Evolutionary conservation across 257 asterid genomes (phyloP), one percentile per base, ranked within the genome.

Genomic region (Solanum chaucha): DNA sequence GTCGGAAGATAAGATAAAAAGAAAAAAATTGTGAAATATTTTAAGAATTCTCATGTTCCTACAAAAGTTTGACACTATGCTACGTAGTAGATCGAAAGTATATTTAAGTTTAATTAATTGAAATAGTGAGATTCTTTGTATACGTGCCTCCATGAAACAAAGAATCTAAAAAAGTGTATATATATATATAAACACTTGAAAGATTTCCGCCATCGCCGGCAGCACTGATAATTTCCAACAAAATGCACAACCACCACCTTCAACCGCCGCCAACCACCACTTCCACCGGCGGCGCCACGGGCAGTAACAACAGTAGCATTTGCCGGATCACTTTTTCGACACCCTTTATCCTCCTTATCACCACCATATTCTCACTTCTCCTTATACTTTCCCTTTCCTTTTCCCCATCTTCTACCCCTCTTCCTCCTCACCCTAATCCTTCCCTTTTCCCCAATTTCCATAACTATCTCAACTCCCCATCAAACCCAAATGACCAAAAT

Each of bases 361-460:
- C 95, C 40, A 48, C 92, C 77, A 86, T 95, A 15, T 88, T 94
- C 93, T 91, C 96, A 72, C 88, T 94, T 88, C 89, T 94, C 74
- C 89, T 94, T 58, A 32, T 94, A 89, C 89, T 93, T 87, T 90
- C 83, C 38, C 36, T 85, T 59, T 91, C 92, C 91, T 86, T 91
- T 84, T 70, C 86, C 86, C 83, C 93, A 34, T 91, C 93, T 75
- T 65, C 91, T 28, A 28, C 61, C 88, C 87, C 86, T 3, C 89
- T 24, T 14, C 35, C 96, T 89, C 95, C 89, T 94, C 92, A 26
- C 13, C 89, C 17, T 87, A 77, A 7, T 88, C 95, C 94, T 84
- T 91, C 93, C 59, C 95, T 95, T 32, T 92, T 95, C 90, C 96
- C 94, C 85, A 87, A 90, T 28, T 92, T 95, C 90, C 96, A 93